These are phyloP conservation scores for Coniochaeta hoffmannii DNA, from an alignment of 2,329 filamentous ascomycete genomes.

Conservation along the genomic window DNA sequence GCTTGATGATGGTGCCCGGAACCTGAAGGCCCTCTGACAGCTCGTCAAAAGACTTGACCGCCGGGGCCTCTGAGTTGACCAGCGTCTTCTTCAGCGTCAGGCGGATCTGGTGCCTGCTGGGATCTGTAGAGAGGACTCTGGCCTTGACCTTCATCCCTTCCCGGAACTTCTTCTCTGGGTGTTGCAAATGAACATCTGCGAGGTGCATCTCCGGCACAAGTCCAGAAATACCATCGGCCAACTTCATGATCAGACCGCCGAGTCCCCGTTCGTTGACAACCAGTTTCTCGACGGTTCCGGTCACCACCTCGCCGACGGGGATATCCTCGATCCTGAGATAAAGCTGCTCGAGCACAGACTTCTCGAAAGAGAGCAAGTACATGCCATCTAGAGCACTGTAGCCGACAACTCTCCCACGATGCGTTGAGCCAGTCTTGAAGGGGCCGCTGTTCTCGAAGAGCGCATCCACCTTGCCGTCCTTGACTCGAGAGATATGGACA, in stretches of 20 bases:
- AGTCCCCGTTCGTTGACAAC: conserved; percentile 72
- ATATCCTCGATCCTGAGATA: conserved; percentile 92
- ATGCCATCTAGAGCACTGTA: conserved; percentile 84
- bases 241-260: conserved; percentile 70
- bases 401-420: conserved; percentile 74
- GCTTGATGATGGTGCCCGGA: conserved; percentile 78
- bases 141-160: conserved; percentile 80
- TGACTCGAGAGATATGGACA: conserved; percentile 87
- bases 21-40: conserved; percentile 69
- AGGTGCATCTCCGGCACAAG: conserved; percentile 83
- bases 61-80: conserved; percentile 77
- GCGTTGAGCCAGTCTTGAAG: conserved; percentile 70
- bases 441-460: conserved; percentile 70
- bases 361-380: conserved; percentile 78
- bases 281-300: conserved; percentile 78
- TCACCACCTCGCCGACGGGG: conserved; percentile 70
- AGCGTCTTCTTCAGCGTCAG: conserved; percentile 92
- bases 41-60: conserved; percentile 71
- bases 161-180: conserved; percentile 94
- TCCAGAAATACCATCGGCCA: conserved; percentile 84
- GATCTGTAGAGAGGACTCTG: conserved; percentile 73
- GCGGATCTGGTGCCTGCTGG: conserved; percentile 68
- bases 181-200: conserved; percentile 77
- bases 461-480: conserved; percentile 81
- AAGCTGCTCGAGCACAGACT: conserved; percentile 73